Conservation (phyloP, 371 early-diverging fungal species). For the Smittium culicis region DNA sequence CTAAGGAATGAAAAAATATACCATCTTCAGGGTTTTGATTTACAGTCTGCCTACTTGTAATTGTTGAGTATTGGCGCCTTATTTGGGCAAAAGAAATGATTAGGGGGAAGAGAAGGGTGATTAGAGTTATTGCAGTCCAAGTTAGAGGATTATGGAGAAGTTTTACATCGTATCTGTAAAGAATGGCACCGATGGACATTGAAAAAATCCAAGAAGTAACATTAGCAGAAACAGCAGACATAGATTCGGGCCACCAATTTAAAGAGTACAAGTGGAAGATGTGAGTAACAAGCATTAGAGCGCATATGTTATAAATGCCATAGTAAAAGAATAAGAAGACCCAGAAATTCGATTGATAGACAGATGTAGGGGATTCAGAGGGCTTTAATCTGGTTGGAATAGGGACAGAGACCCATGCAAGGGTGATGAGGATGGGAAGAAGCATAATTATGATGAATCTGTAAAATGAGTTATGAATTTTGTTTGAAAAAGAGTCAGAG, state of each 20-base stretch:
- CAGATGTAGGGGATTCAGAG: not conserved
- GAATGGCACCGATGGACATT: slow-evolving; percentile 38
- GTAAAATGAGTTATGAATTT: not conserved
- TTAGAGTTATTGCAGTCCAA: slow-evolving; percentile 53
- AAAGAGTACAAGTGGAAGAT: slow-evolving; percentile 59
- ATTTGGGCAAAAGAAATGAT: slow-evolving; percentile 46
- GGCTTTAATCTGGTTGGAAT: slow-evolving; percentile 15
- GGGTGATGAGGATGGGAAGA: not conserved
- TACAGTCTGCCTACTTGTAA: slow-evolving; percentile 32
- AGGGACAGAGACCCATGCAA: slow-evolving; percentile 33
- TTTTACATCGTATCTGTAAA: slow-evolving; percentile 35
- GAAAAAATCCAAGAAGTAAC: slow-evolving; percentile 48
- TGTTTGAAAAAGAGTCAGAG: not conserved
- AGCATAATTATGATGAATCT: not conserved
- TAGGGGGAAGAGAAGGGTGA: slow-evolving; percentile 52
- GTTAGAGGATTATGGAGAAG: slow-evolving; percentile 39
- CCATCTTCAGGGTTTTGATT: slow-evolving; percentile 29
- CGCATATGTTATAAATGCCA: slow-evolving; percentile 55
- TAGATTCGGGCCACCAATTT: slow-evolving; percentile 57
- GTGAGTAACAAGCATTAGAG: slow-evolving; percentile 50
- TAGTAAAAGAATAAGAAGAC: slow-evolving; percentile 59
- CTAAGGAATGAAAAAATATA: slow-evolving; percentile 28
- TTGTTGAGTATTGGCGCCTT: slow-evolving; percentile 28
- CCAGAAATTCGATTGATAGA: slow-evolving; percentile 48
- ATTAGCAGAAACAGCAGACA: slow-evolving; percentile 45